phyloP scores from a whole-genome alignment of 2,329 filamentous ascomycete genomes.

The Fusarium duplospermum region DNA sequence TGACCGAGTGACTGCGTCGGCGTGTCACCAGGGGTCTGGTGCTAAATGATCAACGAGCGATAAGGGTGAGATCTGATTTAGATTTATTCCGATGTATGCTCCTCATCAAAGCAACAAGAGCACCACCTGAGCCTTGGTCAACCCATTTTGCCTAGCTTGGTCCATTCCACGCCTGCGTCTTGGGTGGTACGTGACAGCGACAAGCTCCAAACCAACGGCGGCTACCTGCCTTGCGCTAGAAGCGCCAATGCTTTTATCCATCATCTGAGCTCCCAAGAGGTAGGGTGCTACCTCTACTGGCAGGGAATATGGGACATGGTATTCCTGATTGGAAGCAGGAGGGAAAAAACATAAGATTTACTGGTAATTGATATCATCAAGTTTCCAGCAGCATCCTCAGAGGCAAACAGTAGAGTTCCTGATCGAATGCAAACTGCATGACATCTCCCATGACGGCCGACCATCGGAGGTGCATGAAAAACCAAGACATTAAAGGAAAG shows the following conservation, averaged over 20 bases:
- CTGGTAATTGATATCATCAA: not conserved
- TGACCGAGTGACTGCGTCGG: slow-evolving; percentile 38
- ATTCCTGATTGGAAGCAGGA: not conserved
- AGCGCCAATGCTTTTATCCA: not conserved
- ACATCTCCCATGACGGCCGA: not conserved
- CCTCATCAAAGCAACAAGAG: not conserved
- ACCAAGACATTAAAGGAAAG: not conserved
- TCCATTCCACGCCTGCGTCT: not conserved
- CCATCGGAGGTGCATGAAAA: slow-evolving; percentile 2
- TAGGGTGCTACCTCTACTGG: not conserved
- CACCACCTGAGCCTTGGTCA: not conserved
- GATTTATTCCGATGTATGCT: not conserved
- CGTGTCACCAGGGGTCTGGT: not conserved
- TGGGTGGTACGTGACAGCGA: not conserved
- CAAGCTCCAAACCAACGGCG: slow-evolving; percentile 1
- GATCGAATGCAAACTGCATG: not conserved
- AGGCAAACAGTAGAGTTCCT: not conserved
- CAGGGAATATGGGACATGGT: not conserved
- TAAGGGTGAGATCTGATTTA: not conserved
- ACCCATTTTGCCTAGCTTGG: not conserved
- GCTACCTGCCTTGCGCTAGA: not conserved
- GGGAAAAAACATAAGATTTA: not conserved
- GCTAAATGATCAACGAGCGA: not conserved
- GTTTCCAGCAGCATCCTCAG: not conserved
- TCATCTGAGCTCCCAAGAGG: not conserved